A percentile compares a stretch with the other conserved stretches of the same genome.
Evolutionary conservation across 2,329 filamentous ascomycete species (phyloP).

Genomic region (Coniochaeta pulveracea): DNA sequence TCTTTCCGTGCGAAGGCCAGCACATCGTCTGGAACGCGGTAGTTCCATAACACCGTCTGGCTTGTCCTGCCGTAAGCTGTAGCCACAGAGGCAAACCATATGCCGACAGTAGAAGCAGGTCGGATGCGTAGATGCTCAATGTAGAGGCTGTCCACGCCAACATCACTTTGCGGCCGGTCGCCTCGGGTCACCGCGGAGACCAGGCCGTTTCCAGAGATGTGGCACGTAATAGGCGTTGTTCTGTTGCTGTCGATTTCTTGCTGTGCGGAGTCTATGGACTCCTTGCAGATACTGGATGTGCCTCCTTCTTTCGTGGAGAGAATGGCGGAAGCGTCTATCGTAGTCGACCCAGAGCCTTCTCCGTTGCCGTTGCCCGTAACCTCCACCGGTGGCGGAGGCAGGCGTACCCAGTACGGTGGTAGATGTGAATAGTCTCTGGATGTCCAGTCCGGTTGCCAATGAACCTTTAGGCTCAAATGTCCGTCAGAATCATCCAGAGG

Average conservation of each 20-base stretch:
- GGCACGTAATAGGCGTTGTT: conserved; percentile 28
- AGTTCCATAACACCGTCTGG: conserved; percentile 48
- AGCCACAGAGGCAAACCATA: conserved; percentile 45
- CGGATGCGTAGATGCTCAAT: conserved; percentile 34
- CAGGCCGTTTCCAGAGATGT: conserved; percentile 35
- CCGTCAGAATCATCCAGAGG: conserved; percentile 50
- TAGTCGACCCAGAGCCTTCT: too few species aligned
- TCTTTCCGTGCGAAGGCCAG: conserved; percentile 37
- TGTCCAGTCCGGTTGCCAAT: conserved; percentile 45
- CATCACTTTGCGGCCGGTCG: conserved; percentile 12
- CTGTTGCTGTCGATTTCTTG: conserved; percentile 17
- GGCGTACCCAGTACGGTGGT: conserved; percentile 47
- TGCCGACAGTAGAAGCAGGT: conserved; percentile 23
- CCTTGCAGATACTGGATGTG: conserved; percentile 13
- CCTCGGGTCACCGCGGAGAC: conserved; percentile 31
- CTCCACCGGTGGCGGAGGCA: conserved; percentile 21
- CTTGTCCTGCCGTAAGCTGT: conserved; percentile 43
- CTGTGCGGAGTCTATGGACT: conserved; percentile 23
- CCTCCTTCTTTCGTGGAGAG: not conserved
- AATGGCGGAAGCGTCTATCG: conserved; percentile 1
- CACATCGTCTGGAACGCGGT: conserved; percentile 42
- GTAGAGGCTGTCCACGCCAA: conserved; percentile 26
- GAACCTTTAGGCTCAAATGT: conserved; percentile 42
- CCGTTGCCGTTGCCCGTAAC: not conserved
- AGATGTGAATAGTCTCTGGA: conserved; percentile 37